Evolutionary conservation across 768 basidiomycete genomes (phyloP), one percentile per base, ranked within the genome.

Genomic region (Macrocybe gigantea): DNA sequence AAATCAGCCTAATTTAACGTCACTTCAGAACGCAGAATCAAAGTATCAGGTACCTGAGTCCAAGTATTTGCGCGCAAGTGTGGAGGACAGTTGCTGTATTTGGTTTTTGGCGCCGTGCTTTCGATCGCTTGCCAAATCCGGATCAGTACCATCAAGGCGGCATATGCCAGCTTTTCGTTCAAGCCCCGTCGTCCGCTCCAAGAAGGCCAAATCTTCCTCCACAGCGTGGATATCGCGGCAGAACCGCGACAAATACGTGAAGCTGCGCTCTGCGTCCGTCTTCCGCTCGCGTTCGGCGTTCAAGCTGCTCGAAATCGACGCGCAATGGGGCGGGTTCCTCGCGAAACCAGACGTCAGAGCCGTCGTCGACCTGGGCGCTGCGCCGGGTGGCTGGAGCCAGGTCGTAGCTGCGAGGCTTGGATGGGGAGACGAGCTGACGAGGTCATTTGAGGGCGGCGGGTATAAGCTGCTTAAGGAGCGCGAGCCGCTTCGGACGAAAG

Each of bases 341-440:
- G 60, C 62, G 12, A 64, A 73, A 39, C 62, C 65, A 22, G 73
- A 85, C 46, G 78, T 86, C 5, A 70, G 63, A 1, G 71, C 77
- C 12, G 80, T 95, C 0, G 80, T 94, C 1, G 94, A 96, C 64
- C 77, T 96, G 14, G 94, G 95, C 11, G 89, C 89, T 0, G 90
- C 93, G 0, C 95, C 94, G 0, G 93, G 93, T 0, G 92, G 92
- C 0, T 98, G 95, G 94, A 87, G 85, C 43, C 93, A 96, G 60
- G 93, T 93, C 8, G 82, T 80, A 10, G 76, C 80, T 0, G 71
- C 70, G 32, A 75, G 78, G 48, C 60, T 89, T n/a, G 82, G 83
- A 2, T 80, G 77, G 73, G 55, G 53, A 32, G 50, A 56, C 29
- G 35, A 8, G 5, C 34, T 10, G 11, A 35, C 6, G 15, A 33